Base-by-base conservation (phyloP, 805 yeast species). In the Cyberlindnera nakhonratchasimensis region DNA sequence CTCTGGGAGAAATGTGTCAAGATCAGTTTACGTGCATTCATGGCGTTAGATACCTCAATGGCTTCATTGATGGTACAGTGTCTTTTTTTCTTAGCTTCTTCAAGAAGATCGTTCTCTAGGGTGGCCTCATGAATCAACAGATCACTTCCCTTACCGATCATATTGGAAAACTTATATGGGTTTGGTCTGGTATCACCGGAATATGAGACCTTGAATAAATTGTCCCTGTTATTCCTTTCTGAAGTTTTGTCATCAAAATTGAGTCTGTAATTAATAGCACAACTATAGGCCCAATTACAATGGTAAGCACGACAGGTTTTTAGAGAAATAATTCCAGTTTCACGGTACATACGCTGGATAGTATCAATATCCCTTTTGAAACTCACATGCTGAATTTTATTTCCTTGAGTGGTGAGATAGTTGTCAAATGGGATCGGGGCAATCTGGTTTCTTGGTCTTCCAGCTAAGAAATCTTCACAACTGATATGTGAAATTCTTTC, bases 171-270 rank as follows among this genome's bases (percentile, higher is more conserved):
- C 32, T 55, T 59, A 37, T 60, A 64, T 4, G 65, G 56, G 49
- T 79, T 81, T 1, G 99, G 99, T 54, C 97, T 76, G 0, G 98
- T 87, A 59, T 93, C 99, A 11, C 99, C 99, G 2, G 96, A 88
- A 59, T 86, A 93, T 1, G 96, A 82, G 1, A 90, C 69, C 52
- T 77, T 83, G 67, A 88, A 88, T 0, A 56, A 45, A n/a, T 41
- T 40, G 3, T 40, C 31, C 1, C 23, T 25, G 9, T 36, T 35
- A 17, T 44, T 38, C n/a, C 13, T 24, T 14, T 61, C 18, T 14
- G 37, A 11, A 4, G 16, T 19, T 3, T 5, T 18, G 3, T 16
- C 45, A 7, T 50, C 41, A 3, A 46, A 48, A 1, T 52, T 54
- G 24, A 68, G 53, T 8, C 61, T 62, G 41, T 83, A 74, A 2